Conservation (phyloP, 345 rosid species). For the Atalantia buxifolia region DNA sequence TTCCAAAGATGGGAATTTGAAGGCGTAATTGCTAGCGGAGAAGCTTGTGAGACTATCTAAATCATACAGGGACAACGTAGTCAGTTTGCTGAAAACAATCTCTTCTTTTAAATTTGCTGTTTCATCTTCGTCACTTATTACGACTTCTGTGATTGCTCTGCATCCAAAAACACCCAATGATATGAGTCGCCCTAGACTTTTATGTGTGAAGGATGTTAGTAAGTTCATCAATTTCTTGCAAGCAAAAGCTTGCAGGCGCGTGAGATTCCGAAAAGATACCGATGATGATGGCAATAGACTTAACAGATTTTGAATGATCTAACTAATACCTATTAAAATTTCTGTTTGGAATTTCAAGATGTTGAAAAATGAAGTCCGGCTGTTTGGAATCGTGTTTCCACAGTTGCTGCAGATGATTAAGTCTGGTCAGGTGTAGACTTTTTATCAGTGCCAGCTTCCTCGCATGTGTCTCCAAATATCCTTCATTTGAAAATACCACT, state of each 20-base stretch:
- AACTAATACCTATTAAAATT: too few relatives aligned
- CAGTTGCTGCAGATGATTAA: not conserved
- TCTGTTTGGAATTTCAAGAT: not conserved
- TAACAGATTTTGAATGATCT: not conserved
- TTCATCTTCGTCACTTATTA: not conserved
- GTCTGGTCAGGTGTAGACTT: accelerated
- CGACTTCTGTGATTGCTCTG: not conserved
- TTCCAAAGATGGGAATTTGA: not conserved
- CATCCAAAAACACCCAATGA: not conserved
- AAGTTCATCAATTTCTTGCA: not conserved
- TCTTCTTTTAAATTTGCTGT: not conserved
- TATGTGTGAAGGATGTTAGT: not conserved
- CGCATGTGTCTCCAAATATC: not conserved
- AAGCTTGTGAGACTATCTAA: not conserved
- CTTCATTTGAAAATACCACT: constrained; percentile 4
- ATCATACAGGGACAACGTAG: not conserved
- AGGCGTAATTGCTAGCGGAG: not conserved
- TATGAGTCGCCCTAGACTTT: not conserved
- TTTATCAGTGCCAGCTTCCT: not conserved
- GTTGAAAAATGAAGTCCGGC: not conserved
- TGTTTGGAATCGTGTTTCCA: constrained; percentile 5
- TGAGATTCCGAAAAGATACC: constrained; percentile 5
- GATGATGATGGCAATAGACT: not conserved
- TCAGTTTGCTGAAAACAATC: constrained; percentile 5
- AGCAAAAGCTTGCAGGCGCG: not conserved